These are phyloP conservation scores for Colletotrichum paranaense DNA, from an alignment of 2,329 filamentous ascomycete genomes.

Conservation along the genomic window DNA sequence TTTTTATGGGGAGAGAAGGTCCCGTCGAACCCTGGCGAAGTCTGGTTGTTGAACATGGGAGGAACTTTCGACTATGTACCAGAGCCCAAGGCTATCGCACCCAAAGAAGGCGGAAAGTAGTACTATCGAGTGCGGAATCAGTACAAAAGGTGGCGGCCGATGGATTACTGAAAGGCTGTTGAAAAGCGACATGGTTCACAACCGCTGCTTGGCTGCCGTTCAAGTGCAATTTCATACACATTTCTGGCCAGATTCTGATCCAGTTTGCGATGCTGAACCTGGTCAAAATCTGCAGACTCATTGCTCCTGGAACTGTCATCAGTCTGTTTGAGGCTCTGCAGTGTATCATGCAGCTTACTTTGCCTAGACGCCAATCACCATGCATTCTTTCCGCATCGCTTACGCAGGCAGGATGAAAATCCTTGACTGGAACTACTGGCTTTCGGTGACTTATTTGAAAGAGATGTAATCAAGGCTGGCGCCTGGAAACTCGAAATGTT, in stretches of 20 bases:
- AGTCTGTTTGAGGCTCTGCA: not conserved
- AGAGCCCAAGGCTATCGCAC: constrained; percentile 53
- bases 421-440: not conserved
- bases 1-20: constrained; percentile 62
- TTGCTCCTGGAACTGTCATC: not conserved
- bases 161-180: constrained; percentile 23
- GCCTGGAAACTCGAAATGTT: not conserved
- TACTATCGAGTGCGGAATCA: constrained; percentile 44
- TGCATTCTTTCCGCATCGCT: not conserved
- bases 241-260: not conserved
- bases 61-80: constrained; percentile 64
- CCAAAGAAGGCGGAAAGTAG: constrained; percentile 56
- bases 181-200: not conserved
- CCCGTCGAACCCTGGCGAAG: constrained; percentile 51
- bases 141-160: constrained; percentile 46
- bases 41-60: constrained; percentile 58
- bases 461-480: not conserved
- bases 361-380: not conserved
- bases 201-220: not conserved
- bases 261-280: not conserved
- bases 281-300: not conserved
- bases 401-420: not conserved
- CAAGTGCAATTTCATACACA: not conserved
- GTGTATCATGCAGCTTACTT: not conserved
- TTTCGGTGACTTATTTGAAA: not conserved